A percentile compares a stretch with the other conserved stretches of the same genome.
These are phyloP conservation scores for Mucor piriformis DNA, from an alignment of 371 early-diverging fungal genomes.

Conservation along the genomic window DNA sequence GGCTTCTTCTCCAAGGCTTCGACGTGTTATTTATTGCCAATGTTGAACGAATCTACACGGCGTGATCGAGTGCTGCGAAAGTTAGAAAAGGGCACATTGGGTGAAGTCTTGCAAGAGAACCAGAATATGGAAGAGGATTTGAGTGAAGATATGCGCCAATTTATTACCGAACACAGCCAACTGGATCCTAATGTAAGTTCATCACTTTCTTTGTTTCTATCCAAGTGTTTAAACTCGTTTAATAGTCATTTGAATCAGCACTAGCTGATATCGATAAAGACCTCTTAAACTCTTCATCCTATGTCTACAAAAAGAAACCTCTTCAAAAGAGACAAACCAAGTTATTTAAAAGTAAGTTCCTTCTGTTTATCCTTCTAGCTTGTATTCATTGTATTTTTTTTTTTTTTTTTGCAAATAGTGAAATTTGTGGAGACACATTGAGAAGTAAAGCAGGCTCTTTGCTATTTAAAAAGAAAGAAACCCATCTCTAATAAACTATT, in stretches of 20 bases:
- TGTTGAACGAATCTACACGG: conserved; percentile 12
- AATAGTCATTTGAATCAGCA: conserved; percentile 7
- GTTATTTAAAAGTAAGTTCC: conserved; percentile 20
- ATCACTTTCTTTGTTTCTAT: background rate
- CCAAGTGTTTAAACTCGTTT: background rate
- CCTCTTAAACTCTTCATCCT: background rate
- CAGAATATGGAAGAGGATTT: conserved; percentile 16
- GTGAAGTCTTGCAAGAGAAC: conserved; percentile 17
- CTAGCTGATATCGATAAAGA: conserved; percentile 3
- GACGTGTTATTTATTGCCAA: conserved; percentile 1
- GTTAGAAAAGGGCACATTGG: conserved; percentile 21
- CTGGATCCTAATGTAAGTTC: conserved; percentile 2
- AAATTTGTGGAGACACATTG: conserved; percentile 26
- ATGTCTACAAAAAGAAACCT: conserved; percentile 27
- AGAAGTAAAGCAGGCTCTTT: conserved; percentile 3
- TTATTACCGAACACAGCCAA: conserved; percentile 4
- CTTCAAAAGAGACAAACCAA: conserved; percentile 23
- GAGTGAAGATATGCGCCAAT: conserved; percentile 17
- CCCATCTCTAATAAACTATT: background rate
- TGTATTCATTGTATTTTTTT: no score
- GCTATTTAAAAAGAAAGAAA: conserved; percentile 3
- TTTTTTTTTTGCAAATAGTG: conserved; percentile 6
- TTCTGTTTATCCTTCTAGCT: no score
- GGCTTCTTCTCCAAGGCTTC: conserved; percentile 18
- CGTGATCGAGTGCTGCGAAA: conserved; percentile 14